These are phyloP conservation scores for Earliella scabrosa DNA, from an alignment of 1,284 basidiomycete species.

Conservation along the genomic window DNA sequence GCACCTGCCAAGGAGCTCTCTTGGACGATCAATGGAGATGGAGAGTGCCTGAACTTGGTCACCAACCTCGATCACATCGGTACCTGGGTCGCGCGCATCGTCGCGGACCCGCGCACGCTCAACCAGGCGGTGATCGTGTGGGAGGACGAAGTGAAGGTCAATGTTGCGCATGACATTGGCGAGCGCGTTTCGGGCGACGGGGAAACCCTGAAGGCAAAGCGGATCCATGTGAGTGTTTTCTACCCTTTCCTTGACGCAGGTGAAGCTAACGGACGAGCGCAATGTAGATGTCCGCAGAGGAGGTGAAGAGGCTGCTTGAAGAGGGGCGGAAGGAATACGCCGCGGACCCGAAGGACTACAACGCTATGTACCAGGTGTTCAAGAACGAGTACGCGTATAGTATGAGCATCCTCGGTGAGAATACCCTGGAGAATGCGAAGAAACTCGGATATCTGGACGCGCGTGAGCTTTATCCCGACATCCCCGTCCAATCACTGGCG, in stretches of 20 bases:
- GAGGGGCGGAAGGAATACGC: too few relatives aligned
- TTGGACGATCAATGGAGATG: conserved; percentile 10
- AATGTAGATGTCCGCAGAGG: too few relatives aligned
- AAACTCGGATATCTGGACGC: conserved; percentile 28
- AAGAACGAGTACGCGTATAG: conserved; percentile 22
- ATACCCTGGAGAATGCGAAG: conserved; percentile 28
- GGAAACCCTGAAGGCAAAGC: too few relatives aligned
- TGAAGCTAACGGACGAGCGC: too few relatives aligned
- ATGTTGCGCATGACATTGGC: too few relatives aligned
- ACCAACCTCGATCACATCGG: conserved; percentile 25
- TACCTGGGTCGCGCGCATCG: conserved; percentile 25
- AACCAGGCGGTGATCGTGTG: conserved; percentile 32
- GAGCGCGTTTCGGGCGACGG: too few relatives aligned
- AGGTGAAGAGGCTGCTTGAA: too few relatives aligned
- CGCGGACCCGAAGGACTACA: too few relatives aligned
- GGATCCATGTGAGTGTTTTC: too few relatives aligned
- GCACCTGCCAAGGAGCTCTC: not conserved
- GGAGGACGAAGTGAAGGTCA: conserved; percentile 25
- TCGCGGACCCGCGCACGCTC: conserved; percentile 29
- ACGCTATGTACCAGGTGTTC: not conserved
- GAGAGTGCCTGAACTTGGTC: conserved; percentile 16
- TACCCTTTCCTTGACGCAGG: too few relatives aligned
- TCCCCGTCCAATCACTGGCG: conserved; percentile 18
- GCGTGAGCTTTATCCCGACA: conserved; percentile 30
- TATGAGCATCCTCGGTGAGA: conserved; percentile 25